Percentiles rank a stretch among this genome's conserved stretches.
These are phyloP conservation scores for Naganishia albida DNA, from an alignment of 1,284 basidiomycete species.

Conservation along the genomic window DNA sequence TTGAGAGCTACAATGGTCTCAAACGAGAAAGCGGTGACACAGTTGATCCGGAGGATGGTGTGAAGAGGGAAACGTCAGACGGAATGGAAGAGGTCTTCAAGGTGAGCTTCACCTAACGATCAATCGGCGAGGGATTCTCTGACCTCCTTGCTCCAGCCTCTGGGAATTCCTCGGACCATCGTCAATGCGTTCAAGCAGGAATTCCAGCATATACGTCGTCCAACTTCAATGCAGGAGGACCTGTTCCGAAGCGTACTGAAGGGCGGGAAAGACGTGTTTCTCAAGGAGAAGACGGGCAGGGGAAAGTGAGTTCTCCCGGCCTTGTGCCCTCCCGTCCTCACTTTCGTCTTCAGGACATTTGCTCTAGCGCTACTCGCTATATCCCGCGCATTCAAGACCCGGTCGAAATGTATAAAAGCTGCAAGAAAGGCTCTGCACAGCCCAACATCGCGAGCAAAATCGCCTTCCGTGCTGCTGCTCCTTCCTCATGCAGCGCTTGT, in stretches of 20 bases:
- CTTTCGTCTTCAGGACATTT: conserved; percentile 5
- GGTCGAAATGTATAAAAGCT: background rate
- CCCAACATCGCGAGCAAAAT: background rate
- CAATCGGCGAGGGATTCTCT: background rate
- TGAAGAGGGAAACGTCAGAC: background rate
- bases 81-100: background rate
- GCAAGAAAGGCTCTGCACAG: background rate
- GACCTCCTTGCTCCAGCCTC: background rate
- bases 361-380: conserved; percentile 21
- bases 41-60: too few species aligned
- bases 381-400: conserved; percentile 3
- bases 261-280: conserved; percentile 24
- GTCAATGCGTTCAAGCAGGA: background rate
- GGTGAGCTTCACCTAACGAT: background rate
- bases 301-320: conserved; percentile 25
- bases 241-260: conserved; percentile 6
- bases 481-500: conserved; percentile 26
- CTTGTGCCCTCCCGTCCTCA: background rate
- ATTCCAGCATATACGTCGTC: conserved; percentile 3
- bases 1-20: background rate
- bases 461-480: conserved; percentile 15
- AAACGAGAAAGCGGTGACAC: background rate
- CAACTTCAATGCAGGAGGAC: conserved; percentile 12
- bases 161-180: conserved; percentile 6
- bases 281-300: conserved; percentile 27